Base-by-base conservation (phyloP, 805 yeast species). In the Barnettozyma pratensis region DNA sequence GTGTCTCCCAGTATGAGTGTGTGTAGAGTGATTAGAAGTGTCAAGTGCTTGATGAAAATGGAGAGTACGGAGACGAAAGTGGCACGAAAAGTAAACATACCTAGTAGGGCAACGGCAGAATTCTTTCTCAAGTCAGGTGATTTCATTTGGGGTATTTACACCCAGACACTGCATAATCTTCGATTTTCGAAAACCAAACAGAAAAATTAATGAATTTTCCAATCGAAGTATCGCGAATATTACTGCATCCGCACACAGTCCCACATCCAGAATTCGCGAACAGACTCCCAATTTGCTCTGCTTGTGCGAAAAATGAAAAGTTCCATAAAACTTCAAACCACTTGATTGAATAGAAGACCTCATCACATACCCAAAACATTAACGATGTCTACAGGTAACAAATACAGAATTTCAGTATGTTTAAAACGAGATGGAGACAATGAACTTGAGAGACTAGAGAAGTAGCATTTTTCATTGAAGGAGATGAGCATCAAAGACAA, bases 341-440 rank as follows among this genome's bases (percentile, higher is more conserved):
- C 35, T 35, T 45, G 30, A 19, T 35, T n/a, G 50, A 49, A 41
- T 44, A 37, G 28, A 19, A 28, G 25, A 26, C 10, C 34, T 19
- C 50, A 42, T 32, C 43, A 36, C 41, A 42, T 36, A 39, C 48
- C 49, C 46, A 31, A 19, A 31, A 42, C 55, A 54, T 53, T 53
- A 63, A 77, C 70, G 75, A 85, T 85, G 92, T 84, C 90, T 71
- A 81, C 96, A 76, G 97, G 99, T 83, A 94, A 90, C 86, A 92
- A 92, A 83, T 94, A 86, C 89, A 90, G 97, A 81, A 89, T 92
- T 87, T 90, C 99, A 76, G 96, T 87, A 87, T 76, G 96, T 87
- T 57, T 19, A 32, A 25, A 34, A 28, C 41, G 29, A 12, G 40
- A 37, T n/a, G 4, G 36, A 42, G 19, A 19, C 19, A 19, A 19